Evolutionary conservation across 164 flowering plant species (phyloP), one percentile per base, ranked within the genome.

Genomic region (Chloranthus sessilifolius): DNA sequence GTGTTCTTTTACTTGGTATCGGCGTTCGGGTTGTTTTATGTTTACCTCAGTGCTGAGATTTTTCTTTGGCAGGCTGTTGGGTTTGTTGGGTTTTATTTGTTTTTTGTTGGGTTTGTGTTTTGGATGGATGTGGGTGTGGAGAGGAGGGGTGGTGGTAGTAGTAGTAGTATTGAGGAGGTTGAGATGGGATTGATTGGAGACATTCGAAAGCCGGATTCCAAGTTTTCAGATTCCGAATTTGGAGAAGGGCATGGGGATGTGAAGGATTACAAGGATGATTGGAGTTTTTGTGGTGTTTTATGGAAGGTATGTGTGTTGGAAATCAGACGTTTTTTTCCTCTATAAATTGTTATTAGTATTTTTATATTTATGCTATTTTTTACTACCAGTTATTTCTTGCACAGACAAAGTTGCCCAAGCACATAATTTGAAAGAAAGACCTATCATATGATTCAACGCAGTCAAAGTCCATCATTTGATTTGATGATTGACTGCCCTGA

Each of bases 41-140:
- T 89, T 4, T 94, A 89, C 56, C 64, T 89, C 42, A 83, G 88
- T 56, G 99, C 77, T 15, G 95, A 87, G 83, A 80, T 94, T 48
- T 86, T 52, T 35, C 51, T 94, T 10, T 94, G 96, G 97, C 99
- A 94, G 66, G 99, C 97, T 1, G 50, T 81, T 65, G 97, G 90
- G 29, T 87, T 94, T 70, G 92, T 89, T 21, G 88, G 74, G 62
- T 89, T 86, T 55, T 94, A 94, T 68, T 34, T 74, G 40, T 81
- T 94, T 49, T 94, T 94, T 60, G 95, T 94, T 38, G 99, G 78
- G 59, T 54, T 88, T 62, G 99, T 92, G 68, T 82, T 92, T 63
- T 88, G 88, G 86, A 92, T 86, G 95, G 99, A 92, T 76, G 76
- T 82, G 50, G 88, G 85, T 10, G 59, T 42, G 36, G 65, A n/a